Base-by-base conservation (phyloP, 2,329 filamentous ascomycete species). In the Fusarium compactum region DNA sequence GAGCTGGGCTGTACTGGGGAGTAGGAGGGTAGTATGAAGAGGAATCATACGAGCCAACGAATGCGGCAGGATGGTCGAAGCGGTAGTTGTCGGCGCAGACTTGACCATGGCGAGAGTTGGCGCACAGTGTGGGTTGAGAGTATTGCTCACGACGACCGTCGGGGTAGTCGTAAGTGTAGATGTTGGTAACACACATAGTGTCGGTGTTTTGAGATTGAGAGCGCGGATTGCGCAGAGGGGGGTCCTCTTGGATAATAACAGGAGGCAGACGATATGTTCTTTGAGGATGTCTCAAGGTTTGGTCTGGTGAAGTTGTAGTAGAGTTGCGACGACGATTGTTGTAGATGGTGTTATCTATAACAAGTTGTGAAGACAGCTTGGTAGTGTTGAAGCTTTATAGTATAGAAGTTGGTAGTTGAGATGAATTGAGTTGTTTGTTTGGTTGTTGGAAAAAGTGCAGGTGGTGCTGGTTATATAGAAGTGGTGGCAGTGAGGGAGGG, bases 121-220 rank as follows among this genome's bases (percentile, higher is more conserved):
- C 68, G 79, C 84, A 84, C 41, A 80, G 76, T 32, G 79, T 74
- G 9, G 78, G 75, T 58, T 81, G 80, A 51, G 79, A 77, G 38
- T 74, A 70, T 52, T 76, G 74, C 70, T 78, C 74, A 50, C 62
- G 67, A 51, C 77, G 80, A 61, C 83, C 83, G 75, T 86, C 82
- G 6, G 84, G 80, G 79, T 83, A 82, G 72, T 82, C 74, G 74
- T 84, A 83, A 34, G 82, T 79, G 79, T 82, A 85, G 53, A 84
- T 68, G 72, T 85, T 80, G 64, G 81, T 83, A 67, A 82, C 81
- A 78, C 85, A 87, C 85, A 87, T 87, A 51, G 79, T 82, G 80
- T 74, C 72, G 70, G 76, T 75, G 58, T 52, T 71, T 29, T 41
- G 67, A 27, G 63, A 16, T 29, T 66, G 44, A 47, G 45, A 51